Percentiles rank a stretch among this genome's conserved stretches.
Conservation (phyloP, 768 basidiomycete genomes). For the Daedaleopsis nitida region DNA sequence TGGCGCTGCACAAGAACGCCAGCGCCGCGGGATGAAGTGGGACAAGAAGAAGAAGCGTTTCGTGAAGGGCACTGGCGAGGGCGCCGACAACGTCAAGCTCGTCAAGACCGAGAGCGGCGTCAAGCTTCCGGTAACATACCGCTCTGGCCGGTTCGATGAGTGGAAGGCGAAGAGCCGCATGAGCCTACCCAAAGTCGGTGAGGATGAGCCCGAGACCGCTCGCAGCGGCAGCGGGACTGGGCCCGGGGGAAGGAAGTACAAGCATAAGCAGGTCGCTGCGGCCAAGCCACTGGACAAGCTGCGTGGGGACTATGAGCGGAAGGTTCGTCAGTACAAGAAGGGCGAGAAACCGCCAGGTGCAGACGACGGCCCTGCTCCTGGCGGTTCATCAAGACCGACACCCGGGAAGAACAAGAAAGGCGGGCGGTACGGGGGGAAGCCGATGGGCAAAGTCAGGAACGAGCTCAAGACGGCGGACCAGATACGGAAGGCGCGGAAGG, state of each 20-base stretch:
- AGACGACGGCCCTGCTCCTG: conserved; percentile 28
- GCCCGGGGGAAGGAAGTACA: conserved; percentile 62
- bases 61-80: conserved; percentile 79
- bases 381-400: conserved; percentile 20
- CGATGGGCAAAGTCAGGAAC: conserved; percentile 64
- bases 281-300: conserved; percentile 82
- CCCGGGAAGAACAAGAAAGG: conserved; percentile 34
- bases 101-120: conserved; percentile 92
- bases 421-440: conserved; percentile 58
- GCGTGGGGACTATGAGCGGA: conserved; percentile 73
- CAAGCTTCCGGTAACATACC: conserved; percentile 87
- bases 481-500: conserved; percentile 75
- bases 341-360: conserved; percentile 35
- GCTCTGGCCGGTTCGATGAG: conserved; percentile 92
- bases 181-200: conserved; percentile 81
- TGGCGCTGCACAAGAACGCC: conserved; percentile 56
- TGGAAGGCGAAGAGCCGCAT: conserved; percentile 84
- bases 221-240: conserved; percentile 26
- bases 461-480: conserved; percentile 89
- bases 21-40: conserved; percentile 76
- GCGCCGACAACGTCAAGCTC: conserved; percentile 92
- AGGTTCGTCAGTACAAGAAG: conserved; percentile 59
- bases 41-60: conserved; percentile 97
- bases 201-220: conserved; percentile 58
- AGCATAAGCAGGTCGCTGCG: conserved; percentile 63